Percentiles rank a stretch among this genome's conserved stretches.
phyloP scores from a whole-genome alignment of 495 filamentous ascomycete species.

The Bryoglossum gracile region DNA sequence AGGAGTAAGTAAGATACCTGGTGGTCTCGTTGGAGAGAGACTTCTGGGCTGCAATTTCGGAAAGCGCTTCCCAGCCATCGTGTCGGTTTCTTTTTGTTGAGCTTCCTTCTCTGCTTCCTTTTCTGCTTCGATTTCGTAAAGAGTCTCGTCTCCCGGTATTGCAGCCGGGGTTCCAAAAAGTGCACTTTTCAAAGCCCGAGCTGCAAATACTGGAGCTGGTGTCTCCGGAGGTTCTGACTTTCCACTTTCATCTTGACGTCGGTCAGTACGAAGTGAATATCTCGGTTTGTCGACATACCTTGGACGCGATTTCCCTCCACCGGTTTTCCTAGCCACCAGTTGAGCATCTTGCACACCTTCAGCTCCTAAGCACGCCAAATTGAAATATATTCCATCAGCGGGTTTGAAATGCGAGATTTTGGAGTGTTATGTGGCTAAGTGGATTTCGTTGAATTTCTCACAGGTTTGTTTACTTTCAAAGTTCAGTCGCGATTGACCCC shows the following conservation, averaged over 20 bases:
- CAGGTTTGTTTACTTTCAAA: constrained; percentile 18
- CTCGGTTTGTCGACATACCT: constrained; percentile 11
- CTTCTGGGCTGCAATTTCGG: constrained; percentile 18
- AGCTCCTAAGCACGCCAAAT: neutral
- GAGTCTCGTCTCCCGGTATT: constrained; percentile 31
- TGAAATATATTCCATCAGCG: constrained; percentile 1
- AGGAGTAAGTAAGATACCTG: constrained; percentile 77
- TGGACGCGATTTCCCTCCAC: constrained; percentile 13
- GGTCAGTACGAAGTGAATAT: constrained; percentile 14
- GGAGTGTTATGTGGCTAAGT: neutral
- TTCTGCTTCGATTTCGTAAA: constrained; percentile 17
- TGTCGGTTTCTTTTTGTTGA: too few relatives aligned
- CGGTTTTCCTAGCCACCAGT: constrained; percentile 23
- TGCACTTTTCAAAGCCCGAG: constrained; percentile 85
- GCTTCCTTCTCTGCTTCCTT: too few relatives aligned
- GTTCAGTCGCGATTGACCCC: constrained; percentile 9
- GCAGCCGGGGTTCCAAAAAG: constrained; percentile 85
- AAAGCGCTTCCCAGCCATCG: constrained; percentile 26
- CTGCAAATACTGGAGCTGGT: constrained; percentile 87
- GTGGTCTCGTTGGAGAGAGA: constrained; percentile 29
- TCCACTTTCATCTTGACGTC: constrained; percentile 33
- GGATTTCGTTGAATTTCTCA: neutral
- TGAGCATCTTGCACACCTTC: constrained; percentile 18
- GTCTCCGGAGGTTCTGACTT: constrained; percentile 74
- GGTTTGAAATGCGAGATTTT: neutral